Base-by-base conservation (phyloP, 202 grass and related monocot genomes). In the Cymbopogon flexuosus region DNA sequence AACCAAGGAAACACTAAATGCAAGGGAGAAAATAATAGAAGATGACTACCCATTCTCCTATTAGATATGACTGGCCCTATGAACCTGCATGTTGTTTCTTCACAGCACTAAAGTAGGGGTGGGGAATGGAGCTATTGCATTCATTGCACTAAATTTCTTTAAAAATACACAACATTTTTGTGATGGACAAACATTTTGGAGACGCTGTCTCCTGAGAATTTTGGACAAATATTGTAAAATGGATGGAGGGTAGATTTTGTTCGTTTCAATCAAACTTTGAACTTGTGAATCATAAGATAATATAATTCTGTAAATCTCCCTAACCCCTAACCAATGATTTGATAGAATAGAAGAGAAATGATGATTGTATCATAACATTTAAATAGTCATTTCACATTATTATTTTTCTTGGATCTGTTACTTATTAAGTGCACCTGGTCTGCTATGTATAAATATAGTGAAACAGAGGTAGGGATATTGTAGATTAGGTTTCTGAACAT, bases 231-330 rank as follows among this genome's bases (percentile, higher is more conserved):
- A 19, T 65, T 4, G 10, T 11, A 45, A 65, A 64, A 64, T 63
- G 39, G 1, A 77, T 33, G 60, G 57, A 63, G 8, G 19, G 6
- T 54, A 54, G n/a, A 70, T 42, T 70, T 45, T 41, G 10, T 37
- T 22, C 54, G 43, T 34, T 81, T 70, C 62, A 81, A 15, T 36
- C 12, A 45, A 81, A 58, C 22, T 57, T 16, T 54, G 52, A 57
- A 57, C 52, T 57, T 62, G 21, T 70, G 63, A 69, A 47, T 5
- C 39, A 52, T 69, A 62, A 52, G 2, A 39, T 47, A 42, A 51
- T 31, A 0, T 62, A 19, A 52, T 31, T 47, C n/a, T 52, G 16
- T 42, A 67, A 79, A n/a, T n/a, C n/a, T n/a, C n/a, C n/a, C n/a
- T n/a, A n/a, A n/a, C n/a, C n/a, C n/a, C n/a, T n/a, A n/a, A n/a